Evolutionary conservation across 768 basidiomycete species (phyloP), one percentile per base, ranked within the genome.

Genomic region (Mycena belliarum): DNA sequence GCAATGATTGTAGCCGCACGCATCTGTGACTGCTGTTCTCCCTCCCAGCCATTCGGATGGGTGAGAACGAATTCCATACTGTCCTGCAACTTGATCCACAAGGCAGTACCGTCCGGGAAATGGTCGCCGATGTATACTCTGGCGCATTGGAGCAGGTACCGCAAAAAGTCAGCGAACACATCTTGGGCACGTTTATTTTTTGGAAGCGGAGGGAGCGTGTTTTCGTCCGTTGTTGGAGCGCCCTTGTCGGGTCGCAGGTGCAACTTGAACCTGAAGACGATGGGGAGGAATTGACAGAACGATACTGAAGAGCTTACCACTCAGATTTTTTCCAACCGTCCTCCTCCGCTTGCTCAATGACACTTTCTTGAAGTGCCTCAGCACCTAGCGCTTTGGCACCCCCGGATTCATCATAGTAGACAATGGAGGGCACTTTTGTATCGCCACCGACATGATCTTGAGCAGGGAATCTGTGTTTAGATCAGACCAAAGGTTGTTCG

Each of bases 11-110:
- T 82, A 1, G 85, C 86, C 23, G 68, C 67, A 4, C 86, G 79
- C 72, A 87, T 83, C 63, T 78, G 73, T 23, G 70, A 71, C 59
- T 87, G 86, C 63, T 88, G 86, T 1, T 66, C 69, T 1, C 83
- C 64, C 61, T 66, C 53, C 53, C 46, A 33, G 7, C 28, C 46
- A 15, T 32, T 29, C 9, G 28, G 46, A 25, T 32, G 29, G 20
- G n/a, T 47, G 32, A 47, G 74, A 6, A 88, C 74, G 55, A 79
- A 82, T 29, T 83, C 76, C 26, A 82, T 76, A 8, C 60, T 69
- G 16, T 69, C 61, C 59, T 79, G 72, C 8, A 84, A 59, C 8
- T 75, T 76, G 9, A 64, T 66, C 83, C 82, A 84, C 4, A 84
- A 60, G 11, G 72, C 69, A 16, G 37, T 60, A 1, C 84, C 83